Base-by-base conservation (phyloP, 164 flowering plant genomes). In the Kalanchoe fedtschenkoi region DNA sequence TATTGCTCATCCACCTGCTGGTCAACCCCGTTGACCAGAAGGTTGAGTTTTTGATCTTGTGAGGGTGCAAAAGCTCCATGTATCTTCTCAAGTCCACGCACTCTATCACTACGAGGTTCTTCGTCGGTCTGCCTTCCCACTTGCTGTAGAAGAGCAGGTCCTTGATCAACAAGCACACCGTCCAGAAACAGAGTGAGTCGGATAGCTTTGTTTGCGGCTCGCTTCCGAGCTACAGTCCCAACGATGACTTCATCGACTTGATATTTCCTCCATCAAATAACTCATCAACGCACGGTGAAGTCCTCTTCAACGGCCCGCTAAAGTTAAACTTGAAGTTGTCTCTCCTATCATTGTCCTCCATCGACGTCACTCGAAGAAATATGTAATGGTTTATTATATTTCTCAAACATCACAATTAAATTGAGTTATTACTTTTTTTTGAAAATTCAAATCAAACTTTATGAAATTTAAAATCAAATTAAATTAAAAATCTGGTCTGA, bases 91-190 rank as follows among this genome's bases (percentile, higher is more conserved):
- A 21, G 11, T 17, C 41, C 6, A n/a, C 2, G 32, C n/a, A 10
- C 22, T 32, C 24, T 33, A 1, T 19, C n/a, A n/a, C 39, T 4
- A 33, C 41, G 2, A 33, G 61, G 28, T 58, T 37, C 29, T 37
- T n/a, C 13, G 61, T 19, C 41, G 41, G 39, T 33, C 41, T 34
- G 22, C 61, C 61, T 58, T 58, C 61, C 10, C 39, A 58, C 5
- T 39, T 41, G 61, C 41, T 34, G 13, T 41, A 41, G 38, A 58
- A 58, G 13, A 58, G 41, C 10, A 58, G 41, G 41, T 58, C 61
- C 34, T 34, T 58, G 38, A 58, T 34, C 4, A 32, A 51, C 5
- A 32, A 51, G 32, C 26, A 17, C 17, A 32, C 56, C 4, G 56
- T 51, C 13, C 56, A 2, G 17, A 51, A 51, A 51, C 56, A 32